Conservation (phyloP, 306 rosid genomes). For the Casuarina glauca region DNA sequence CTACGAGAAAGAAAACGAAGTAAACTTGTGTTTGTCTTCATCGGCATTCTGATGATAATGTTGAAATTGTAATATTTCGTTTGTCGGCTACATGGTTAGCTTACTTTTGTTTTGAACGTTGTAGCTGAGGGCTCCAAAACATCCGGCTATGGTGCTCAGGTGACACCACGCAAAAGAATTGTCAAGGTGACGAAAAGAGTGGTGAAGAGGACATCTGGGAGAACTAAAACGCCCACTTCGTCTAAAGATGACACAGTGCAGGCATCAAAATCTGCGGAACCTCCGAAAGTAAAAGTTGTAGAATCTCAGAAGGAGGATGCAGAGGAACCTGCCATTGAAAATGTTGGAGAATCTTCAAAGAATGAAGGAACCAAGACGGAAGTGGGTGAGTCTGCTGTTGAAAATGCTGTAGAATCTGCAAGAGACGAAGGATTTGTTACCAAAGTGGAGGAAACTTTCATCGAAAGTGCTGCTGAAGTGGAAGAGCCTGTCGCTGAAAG, state of each 20-base stretch:
- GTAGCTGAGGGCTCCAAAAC: conserved; percentile 35
- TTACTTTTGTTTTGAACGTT: conserved; percentile 6
- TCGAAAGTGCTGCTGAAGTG: conserved; percentile 30
- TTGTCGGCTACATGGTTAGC: not conserved
- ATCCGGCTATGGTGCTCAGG: conserved; percentile 25
- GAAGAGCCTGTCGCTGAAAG: not conserved
- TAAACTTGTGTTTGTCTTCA: not conserved
- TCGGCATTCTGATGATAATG: not conserved
- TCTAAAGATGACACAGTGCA: conserved; percentile 15
- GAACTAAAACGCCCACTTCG: conserved; percentile 24
- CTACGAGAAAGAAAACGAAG: not conserved
- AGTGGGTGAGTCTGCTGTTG: conserved; percentile 27
- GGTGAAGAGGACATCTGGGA: conserved; percentile 32
- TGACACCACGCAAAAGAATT: conserved; percentile 19
- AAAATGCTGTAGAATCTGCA: conserved; percentile 24
- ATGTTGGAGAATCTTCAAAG: conserved; percentile 31
- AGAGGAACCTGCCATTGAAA: conserved; percentile 19
- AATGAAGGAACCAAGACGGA: conserved; percentile 25
- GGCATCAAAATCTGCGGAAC: conserved; percentile 29
- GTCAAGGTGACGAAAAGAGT: conserved; percentile 31
- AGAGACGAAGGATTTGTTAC: conserved; percentile 33
- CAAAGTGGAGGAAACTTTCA: conserved; percentile 37
- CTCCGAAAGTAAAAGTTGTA: conserved; percentile 32
- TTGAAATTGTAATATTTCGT: not conserved
- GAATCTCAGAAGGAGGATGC: conserved; percentile 35